phyloP scores from a whole-genome alignment of 2,329 filamentous ascomycete genomes.

The Bisporella sp. region DNA sequence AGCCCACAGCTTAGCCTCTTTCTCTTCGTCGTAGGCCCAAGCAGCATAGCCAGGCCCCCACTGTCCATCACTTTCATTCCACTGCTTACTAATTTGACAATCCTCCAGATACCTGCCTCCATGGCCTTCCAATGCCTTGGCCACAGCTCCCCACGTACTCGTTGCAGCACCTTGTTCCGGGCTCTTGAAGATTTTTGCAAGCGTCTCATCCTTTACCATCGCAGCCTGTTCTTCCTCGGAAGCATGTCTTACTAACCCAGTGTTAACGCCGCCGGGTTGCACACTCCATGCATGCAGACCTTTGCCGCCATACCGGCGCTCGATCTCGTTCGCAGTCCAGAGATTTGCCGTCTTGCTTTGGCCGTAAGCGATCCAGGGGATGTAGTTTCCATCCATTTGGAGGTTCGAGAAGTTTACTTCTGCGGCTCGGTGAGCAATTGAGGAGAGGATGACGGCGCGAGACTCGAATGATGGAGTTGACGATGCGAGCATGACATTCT shows the following conservation, averaged over 20 bases:
- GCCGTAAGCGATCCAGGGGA: conserved; percentile 32
- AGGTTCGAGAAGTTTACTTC: conserved; percentile 30
- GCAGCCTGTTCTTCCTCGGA: conserved; percentile 39
- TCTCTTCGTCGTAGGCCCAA: conserved; percentile 30
- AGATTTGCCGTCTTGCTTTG: conserved; percentile 40
- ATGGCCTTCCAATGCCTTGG: conserved; percentile 28
- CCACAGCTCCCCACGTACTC: conserved; percentile 31
- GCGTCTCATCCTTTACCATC: conserved; percentile 19
- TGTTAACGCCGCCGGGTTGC: conserved; percentile 33
- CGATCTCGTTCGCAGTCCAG: conserved; percentile 39
- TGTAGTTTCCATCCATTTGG: conserved; percentile 27
- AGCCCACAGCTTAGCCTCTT: conserved; percentile 35
- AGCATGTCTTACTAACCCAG: conserved; percentile 26
- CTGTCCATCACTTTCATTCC: conserved; percentile 17
- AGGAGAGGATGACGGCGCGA: conserved; percentile 39
- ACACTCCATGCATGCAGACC: conserved; percentile 35
- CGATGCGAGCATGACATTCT: conserved; percentile 33
- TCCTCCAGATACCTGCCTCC: conserved; percentile 38
- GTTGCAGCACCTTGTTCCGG: conserved; percentile 31
- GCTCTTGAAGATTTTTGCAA: conserved; percentile 24
- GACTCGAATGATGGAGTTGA: conserved; percentile 34
- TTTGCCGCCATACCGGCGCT: conserved; percentile 33
- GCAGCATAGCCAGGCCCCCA: conserved; percentile 16
- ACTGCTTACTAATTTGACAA: conserved; percentile 28
- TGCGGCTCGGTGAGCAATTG: conserved; percentile 32